Evolutionary conservation across 1,284 basidiomycete genomes (phyloP), one percentile per base, ranked within the genome.

Genomic region (Apiotrichum gamsii): DNA sequence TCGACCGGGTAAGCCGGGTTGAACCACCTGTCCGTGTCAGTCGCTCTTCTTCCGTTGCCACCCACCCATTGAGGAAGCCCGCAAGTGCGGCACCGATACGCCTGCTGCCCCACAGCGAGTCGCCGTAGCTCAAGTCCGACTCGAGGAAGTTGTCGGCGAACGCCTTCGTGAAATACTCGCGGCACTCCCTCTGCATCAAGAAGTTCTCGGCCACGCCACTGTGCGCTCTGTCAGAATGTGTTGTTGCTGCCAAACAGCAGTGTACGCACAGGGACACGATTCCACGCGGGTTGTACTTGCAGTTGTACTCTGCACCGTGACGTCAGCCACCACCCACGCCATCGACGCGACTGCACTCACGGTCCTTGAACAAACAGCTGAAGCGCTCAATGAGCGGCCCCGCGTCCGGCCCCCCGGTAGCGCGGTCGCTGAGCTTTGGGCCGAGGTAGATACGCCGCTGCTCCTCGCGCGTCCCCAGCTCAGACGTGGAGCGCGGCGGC

Each of bases 121-220:
- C 69, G 9, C 70, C 64, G 37, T 67, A 67, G n/a, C 59, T 62
- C 21, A 71, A 47, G 39, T 69, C 69, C 2, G 59, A 54, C 0
- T 52, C 38, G 0, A 59, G 56, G 32, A 68, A 59, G 51, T 64
- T 64, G 25, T 57, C 36, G 3, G 37, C 39, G 29, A 74, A 61
- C 8, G 67, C 65, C 28, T 62, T 58, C 0, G 55, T 47, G 47
- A 70, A 71, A 51, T 68, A 63, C 47, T 66, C 60, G 40, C 65
- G 34, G 50, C 65, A 69, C 51, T 69, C 65, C 20, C 62, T 56
- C 51, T 69, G 62, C 58, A 70, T 68, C 39, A 72, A 51, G 35
- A 69, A 70, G 57, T 75, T 74, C 56, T 74, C 73, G 2, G 73
- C 72, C 2, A 74, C 70, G n/a, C 73, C 72, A 14, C 59, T 61